Conservation (phyloP, 208 protist genomes). For the Wallacemonas sp. region DNA sequence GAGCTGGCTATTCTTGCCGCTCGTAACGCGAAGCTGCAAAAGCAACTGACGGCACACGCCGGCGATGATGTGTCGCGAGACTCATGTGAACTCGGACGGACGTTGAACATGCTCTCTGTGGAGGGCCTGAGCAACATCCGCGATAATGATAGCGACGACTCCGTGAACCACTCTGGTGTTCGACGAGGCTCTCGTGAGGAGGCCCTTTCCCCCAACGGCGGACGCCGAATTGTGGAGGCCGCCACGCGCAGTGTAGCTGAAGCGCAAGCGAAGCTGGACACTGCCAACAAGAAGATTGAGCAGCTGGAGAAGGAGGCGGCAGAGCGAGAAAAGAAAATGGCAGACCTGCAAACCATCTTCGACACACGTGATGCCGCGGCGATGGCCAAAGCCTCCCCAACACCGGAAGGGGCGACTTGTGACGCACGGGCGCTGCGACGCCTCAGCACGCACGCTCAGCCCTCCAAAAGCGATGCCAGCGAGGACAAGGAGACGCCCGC, state of each 20-base stretch:
- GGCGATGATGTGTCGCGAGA: background rate
- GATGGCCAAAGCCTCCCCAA: background rate
- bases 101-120: slow-evolving; percentile 10
- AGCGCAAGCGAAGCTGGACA: background rate
- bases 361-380: slow-evolving; percentile 10
- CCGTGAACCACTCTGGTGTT: no score
- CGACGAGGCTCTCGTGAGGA: background rate
- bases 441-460: slow-evolving; percentile 2
- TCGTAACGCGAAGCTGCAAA: slow-evolving; percentile 29
- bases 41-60: background rate
- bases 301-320: slow-evolving; percentile 19
- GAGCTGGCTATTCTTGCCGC: slow-evolving; percentile 47
- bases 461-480: background rate
- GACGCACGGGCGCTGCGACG: slow-evolving; percentile 1
- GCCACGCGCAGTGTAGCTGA: slow-evolving; percentile 10
- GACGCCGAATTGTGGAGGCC: slow-evolving; percentile 3
- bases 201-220: background rate
- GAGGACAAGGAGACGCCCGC: background rate
- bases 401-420: slow-evolving; percentile 16
- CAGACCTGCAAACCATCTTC: slow-evolving; percentile 13
- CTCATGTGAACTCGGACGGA: background rate
- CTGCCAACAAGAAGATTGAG: background rate
- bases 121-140: slow-evolving; percentile 12
- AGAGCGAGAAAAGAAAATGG: slow-evolving; percentile 14
- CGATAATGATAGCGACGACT: slow-evolving; percentile 12